Base-by-base conservation (phyloP, 2,329 filamentous ascomycete species). In the Hymenoscyphus salicellus region DNA sequence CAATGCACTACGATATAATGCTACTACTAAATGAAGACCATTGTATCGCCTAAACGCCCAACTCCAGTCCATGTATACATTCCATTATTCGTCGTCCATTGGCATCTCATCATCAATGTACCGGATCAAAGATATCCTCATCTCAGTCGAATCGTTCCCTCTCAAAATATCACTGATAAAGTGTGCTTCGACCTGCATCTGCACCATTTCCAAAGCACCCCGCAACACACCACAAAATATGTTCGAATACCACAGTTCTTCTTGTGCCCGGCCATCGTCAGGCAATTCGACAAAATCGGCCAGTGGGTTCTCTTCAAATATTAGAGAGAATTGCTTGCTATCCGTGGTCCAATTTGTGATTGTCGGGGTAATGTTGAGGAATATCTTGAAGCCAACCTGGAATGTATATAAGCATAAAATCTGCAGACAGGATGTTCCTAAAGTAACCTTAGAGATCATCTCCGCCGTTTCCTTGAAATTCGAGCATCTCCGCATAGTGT, bases 91-190 rank as follows among this genome's bases (percentile, higher is more conserved):
- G 75, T 99, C 95, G 77, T 98, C 95, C 8, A 92, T 93, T 26
- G 95, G 95, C 81, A 99, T 87, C 79, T 99, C 95, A 75, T 99
- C 95, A 75, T 99, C 95, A 72, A 99, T 96, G 76, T 96, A 97
- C 72, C 94, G 86, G 73, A 98, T 86, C 72, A 99, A 80, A 32
- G 92, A 92, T 74, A 99, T 89, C 74, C 94, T 86, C 91, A 99
- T 97, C 82, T 99, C 95, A 0, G 95, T 99, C 20, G 91, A 94
- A 76, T 99, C 95, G 74, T 97, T 94, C 2, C 95, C 95, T 63
- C 93, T 87, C 66, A 99, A 82, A 36, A 97, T 85, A 77, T 99
- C 95, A 77, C 92, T 97, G 74, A 96, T 90, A 76, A 98, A 99
- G 75, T 96, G 93, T 57, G 92, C 92, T 76, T 99, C 94, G 3